These are phyloP conservation scores for Coniochaeta prunicola DNA, from an alignment of 2,329 filamentous ascomycete genomes.

Conservation along the genomic window DNA sequence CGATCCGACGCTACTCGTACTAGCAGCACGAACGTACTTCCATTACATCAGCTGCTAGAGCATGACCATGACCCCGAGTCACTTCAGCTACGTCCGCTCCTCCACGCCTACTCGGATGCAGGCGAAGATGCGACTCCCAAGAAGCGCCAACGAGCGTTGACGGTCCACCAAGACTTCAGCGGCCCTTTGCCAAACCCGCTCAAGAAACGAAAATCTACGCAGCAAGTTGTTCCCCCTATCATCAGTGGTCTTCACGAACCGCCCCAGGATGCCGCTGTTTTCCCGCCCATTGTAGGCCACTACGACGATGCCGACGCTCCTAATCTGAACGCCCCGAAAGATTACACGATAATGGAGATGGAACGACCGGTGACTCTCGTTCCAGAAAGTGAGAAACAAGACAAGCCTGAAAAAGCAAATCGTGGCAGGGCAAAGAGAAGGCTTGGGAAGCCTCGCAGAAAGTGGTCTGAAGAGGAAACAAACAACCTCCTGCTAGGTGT, in stretches of 20 bases:
- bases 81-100: neutral
- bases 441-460: conserved; percentile 49
- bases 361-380: neutral
- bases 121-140: conserved; percentile 41
- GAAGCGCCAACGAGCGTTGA: conserved; percentile 42
- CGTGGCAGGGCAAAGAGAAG: conserved; percentile 39
- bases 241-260: conserved; percentile 58
- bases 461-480: conserved; percentile 60
- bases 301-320: conserved; percentile 35
- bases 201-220: conserved; percentile 56
- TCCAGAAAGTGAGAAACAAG: neutral
- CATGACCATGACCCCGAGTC: conserved; percentile 28
- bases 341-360: conserved; percentile 10
- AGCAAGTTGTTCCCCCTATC: conserved; percentile 52
- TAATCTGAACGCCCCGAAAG: conserved; percentile 33
- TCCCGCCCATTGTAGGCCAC: conserved; percentile 52
- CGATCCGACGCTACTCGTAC: conserved; percentile 9
- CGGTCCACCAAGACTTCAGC: conserved; percentile 49
- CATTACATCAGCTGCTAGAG: conserved; percentile 33
- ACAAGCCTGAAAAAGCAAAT: conserved; percentile 10
- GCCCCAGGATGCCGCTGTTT: conserved; percentile 52
- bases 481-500: conserved; percentile 55
- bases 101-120: conserved; percentile 28
- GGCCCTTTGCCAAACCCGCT: conserved; percentile 57
- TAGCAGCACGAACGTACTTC: conserved; percentile 18